These are phyloP conservation scores for Pythium utonaiense DNA, from an alignment of 352 stramenopile genomes.

Conservation along the genomic window DNA sequence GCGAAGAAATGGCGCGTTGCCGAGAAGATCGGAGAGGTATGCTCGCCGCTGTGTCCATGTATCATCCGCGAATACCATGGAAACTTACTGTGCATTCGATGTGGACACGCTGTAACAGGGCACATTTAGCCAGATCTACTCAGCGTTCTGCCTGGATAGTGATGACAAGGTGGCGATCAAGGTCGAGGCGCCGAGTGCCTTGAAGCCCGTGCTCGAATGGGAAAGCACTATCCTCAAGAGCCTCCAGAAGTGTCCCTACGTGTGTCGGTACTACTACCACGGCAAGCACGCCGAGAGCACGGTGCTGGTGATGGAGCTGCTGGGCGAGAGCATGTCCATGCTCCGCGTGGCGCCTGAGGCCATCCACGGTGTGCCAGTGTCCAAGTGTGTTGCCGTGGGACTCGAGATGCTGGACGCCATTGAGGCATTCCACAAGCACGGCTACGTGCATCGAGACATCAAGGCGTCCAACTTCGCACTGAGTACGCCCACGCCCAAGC, in stretches of 20 bases:
- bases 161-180: conserved; percentile 81
- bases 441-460: conserved; percentile 87
- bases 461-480: conserved; percentile 89
- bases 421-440: conserved; percentile 80
- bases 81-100: neutral
- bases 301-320: conserved; percentile 85
- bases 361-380: conserved; percentile 70
- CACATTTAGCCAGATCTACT: conserved; percentile 89
- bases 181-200: conserved; percentile 77
- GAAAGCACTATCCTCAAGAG: conserved; percentile 85
- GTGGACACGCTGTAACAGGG: too few relatives aligned
- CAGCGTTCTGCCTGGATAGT: conserved; percentile 72
- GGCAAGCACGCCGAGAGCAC: conserved; percentile 84
- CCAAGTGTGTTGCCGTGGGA: conserved; percentile 67
- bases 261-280: conserved; percentile 84
- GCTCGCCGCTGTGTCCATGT: neutral
- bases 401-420: conserved; percentile 88
- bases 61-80: neutral
- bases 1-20: conserved; percentile 80
- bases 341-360: conserved; percentile 74
- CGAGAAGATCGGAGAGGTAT: conserved; percentile 86
- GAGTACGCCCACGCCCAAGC: conserved; percentile 34
- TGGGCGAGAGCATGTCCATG: conserved; percentile 89
- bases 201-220: conserved; percentile 88
- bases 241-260: conserved; percentile 76